Conservation (phyloP, 2,329 filamentous ascomycete genomes). For the Oidium heveae region DNA sequence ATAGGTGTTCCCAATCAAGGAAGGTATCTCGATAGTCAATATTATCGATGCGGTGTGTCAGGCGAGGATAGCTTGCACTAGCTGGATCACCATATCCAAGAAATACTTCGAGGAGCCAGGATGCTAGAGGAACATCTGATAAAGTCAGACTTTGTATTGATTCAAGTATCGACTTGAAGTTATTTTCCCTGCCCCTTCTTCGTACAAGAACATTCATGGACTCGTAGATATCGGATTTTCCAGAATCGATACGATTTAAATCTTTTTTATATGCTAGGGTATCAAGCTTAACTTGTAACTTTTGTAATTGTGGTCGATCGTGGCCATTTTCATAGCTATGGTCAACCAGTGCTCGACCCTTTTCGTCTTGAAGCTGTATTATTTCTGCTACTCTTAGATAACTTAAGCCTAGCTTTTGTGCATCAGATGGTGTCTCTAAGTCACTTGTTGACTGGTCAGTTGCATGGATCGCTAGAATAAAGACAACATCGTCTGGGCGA, state of each 20-base stretch:
- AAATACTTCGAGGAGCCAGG: conserved; percentile 92
- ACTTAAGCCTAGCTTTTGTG: conserved; percentile 39
- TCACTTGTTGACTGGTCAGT: conserved; percentile 29
- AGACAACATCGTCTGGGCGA: conserved; percentile 69
- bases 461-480: conserved; percentile 53
- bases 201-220: conserved; percentile 68
- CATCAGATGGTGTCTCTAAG: conserved; percentile 20
- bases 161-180: conserved; percentile 82
- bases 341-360: conserved; percentile 47
- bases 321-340: conserved; percentile 36
- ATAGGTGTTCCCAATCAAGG: conserved; percentile 78
- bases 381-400: conserved; percentile 64
- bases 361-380: conserved; percentile 65
- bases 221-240: conserved; percentile 59
- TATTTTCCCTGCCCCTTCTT: conserved; percentile 72
- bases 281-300: conserved; percentile 62
- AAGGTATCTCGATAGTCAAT: conserved; percentile 90
- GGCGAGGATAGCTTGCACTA: conserved; percentile 60
- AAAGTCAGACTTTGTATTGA: conserved; percentile 71
- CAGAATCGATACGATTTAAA: conserved; percentile 34
- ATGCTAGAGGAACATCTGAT: conserved; percentile 62
- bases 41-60: conserved; percentile 51
- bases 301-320: conserved; percentile 33
- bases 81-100: conserved; percentile 89
- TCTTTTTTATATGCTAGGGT: conserved; percentile 54